Evolutionary conservation across 2,329 filamentous ascomycete genomes (phyloP).

Genomic region (Hortaea werneckii): DNA sequence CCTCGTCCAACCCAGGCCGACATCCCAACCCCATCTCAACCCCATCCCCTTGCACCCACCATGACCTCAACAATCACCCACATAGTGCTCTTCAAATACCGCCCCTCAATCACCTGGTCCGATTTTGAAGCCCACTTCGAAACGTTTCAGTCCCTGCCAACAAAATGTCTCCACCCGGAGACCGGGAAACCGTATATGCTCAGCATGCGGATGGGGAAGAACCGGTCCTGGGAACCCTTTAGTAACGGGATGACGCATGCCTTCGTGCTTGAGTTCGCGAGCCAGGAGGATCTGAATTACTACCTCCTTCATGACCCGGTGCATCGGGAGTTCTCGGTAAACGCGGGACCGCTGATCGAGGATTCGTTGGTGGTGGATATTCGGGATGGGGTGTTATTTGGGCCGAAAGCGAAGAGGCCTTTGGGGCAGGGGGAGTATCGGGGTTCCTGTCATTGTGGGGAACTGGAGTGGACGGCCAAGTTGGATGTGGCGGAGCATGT

Average conservation of each 20-base stretch:
- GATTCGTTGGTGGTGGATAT: constrained; percentile 27
- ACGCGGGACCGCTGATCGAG: constrained; percentile 23
- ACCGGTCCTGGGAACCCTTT: constrained; percentile 24
- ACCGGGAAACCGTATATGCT: constrained; percentile 24
- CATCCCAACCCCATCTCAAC: background rate
- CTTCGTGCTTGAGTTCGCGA: constrained; percentile 26
- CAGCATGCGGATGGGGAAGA: constrained; percentile 25
- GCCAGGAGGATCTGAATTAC: constrained; percentile 25
- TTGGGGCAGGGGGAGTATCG: constrained; percentile 4
- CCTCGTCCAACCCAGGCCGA: too few species aligned
- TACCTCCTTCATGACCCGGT: constrained; percentile 24
- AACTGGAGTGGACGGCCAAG: constrained; percentile 19
- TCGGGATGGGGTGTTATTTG: constrained; percentile 25
- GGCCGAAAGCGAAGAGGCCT: constrained; percentile 15
- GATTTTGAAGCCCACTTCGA: constrained; percentile 25
- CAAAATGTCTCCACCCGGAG: constrained; percentile 16
- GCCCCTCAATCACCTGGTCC: constrained; percentile 22
- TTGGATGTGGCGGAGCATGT: constrained; percentile 21
- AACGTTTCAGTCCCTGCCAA: constrained; percentile 21
- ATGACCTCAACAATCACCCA: constrained; percentile 21
- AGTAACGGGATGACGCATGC: constrained; percentile 27
- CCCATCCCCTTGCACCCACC: background rate
- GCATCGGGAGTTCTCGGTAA: constrained; percentile 22
- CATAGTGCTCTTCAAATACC: constrained; percentile 28
- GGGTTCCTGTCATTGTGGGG: constrained; percentile 26